Conservation (phyloP, 805 yeast species). For the Priceomyces medius region DNA sequence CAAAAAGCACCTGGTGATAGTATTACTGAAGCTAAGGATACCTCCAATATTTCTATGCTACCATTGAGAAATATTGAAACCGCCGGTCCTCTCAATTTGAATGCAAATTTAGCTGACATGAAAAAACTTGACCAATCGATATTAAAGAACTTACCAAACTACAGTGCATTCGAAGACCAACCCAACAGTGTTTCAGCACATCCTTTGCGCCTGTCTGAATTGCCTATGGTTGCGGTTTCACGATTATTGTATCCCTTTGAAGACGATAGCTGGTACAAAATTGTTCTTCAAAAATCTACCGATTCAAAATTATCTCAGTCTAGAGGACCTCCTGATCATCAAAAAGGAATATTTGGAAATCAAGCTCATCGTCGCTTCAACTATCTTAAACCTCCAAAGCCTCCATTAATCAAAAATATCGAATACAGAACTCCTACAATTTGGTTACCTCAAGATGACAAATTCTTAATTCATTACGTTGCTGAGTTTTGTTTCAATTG, state of each 20-base stretch:
- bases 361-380: conserved; percentile 55
- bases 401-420: conserved; percentile 79
- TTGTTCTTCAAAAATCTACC: conserved; percentile 44
- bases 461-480: conserved; percentile 71
- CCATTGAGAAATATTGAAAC: conserved; percentile 2
- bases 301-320: conserved; percentile 6
- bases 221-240: conserved; percentile 55
- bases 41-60: conserved; percentile 10
- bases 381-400: conserved; percentile 81
- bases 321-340: conserved; percentile 39
- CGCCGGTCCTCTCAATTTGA: conserved; percentile 44
- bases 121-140: conserved; percentile 48
- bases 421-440: conserved; percentile 87
- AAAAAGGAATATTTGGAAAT: conserved; percentile 59
- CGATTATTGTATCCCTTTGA: conserved; percentile 64
- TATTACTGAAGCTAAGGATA: conserved; percentile 5
- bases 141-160: conserved; percentile 47
- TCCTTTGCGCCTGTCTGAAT: conserved; percentile 23
- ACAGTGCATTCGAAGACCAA: conserved; percentile 45
- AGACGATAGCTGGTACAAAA: conserved; percentile 61
- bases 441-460: conserved; percentile 95
- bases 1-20: background rate
- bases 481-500: conserved; percentile 89
- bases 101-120: conserved; percentile 41
- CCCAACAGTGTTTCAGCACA: conserved; percentile 15